phyloP scores from a whole-genome alignment of 1,284 basidiomycete genomes.

The Puccinia triticina region DNA sequence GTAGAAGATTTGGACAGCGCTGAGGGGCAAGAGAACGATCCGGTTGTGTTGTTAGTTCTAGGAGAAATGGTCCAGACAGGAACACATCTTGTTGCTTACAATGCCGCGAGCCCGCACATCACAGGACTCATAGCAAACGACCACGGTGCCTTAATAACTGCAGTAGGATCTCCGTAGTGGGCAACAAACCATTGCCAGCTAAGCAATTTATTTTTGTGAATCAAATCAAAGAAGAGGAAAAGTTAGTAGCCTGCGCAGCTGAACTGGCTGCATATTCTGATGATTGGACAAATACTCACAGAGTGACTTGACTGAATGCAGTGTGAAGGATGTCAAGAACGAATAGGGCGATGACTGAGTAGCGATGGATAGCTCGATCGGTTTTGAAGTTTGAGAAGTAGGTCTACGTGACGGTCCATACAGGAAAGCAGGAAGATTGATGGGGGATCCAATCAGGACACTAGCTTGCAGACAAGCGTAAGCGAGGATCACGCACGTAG shows the following conservation, averaged over 20 bases:
- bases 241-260: too few relatives aligned
- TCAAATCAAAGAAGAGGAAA: background rate
- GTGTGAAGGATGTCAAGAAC: slow-evolving; percentile 39
- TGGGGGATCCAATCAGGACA: background rate
- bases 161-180: slow-evolving; percentile 7
- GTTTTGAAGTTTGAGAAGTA: slow-evolving; percentile 48
- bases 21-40: background rate
- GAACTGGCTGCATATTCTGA: background rate
- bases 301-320: slow-evolving; percentile 31
- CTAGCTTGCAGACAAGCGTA: background rate
- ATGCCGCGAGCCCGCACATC: slow-evolving; percentile 32
- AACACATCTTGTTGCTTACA: slow-evolving; percentile 13
- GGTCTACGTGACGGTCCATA: background rate
- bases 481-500: background rate
- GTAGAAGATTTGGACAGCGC: slow-evolving; percentile 44
- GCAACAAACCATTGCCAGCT: slow-evolving; percentile 38
- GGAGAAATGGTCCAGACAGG: background rate
- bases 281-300: slow-evolving; percentile 22
- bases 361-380: slow-evolving; percentile 33
- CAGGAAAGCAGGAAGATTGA: background rate
- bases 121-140: slow-evolving; percentile 37
- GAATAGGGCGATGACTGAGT: slow-evolving; percentile 31
- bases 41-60: background rate
- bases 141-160: slow-evolving; percentile 23
- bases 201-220: too few relatives aligned